Evolutionary conservation across 768 basidiomycete genomes (phyloP), one percentile per base, ranked within the genome.

Genomic region (Boletus rubescentipes): DNA sequence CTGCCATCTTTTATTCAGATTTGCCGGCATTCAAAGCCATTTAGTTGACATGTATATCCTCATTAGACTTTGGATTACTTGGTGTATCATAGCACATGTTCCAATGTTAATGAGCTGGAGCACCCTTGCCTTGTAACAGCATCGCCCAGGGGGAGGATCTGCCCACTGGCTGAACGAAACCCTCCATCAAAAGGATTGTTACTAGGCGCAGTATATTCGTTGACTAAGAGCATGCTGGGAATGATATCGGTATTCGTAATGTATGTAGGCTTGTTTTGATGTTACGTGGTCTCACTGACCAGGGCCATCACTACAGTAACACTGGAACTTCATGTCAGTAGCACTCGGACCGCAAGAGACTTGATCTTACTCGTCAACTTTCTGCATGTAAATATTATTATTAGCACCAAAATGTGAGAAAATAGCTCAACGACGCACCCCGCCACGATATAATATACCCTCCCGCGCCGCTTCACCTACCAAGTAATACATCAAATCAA

Each of bases 301-400:
- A 90, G 73, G 15, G 80, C 82, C 37, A 87, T 82, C 29, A 89
- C 70, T 16, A 89, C 83, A 0, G 88, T 89, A 12, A 89, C 86
- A 61, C 89, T 90, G 52, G 42, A 53, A 18, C 21, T 37, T 14
- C 23, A 51, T 32, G 37, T 66, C 32, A 71, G 52, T 46, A 38
- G 23, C 34, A 23, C 20, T 39, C 46, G 15, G 9, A 51, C 46
- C 12, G 23, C 40, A 46, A 29, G n/a, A 49, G 42, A 20, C 23
- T 26, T 10, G 18, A 6, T 72, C 87, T 69, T 61, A 91, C 89
- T 91, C 90, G 60, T 92, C 89, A 43, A 84, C 67, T 83, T 92
- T 91, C 89, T 91, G 48, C 31, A 49, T 2, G 36, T 21, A 38
- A 29, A 41, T 5, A n/a, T 36, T 44, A 10, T 32, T 3, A 42